Conservation (phyloP, 2,329 filamentous ascomycete species). For the Myriosclerotinia duriaeana region DNA sequence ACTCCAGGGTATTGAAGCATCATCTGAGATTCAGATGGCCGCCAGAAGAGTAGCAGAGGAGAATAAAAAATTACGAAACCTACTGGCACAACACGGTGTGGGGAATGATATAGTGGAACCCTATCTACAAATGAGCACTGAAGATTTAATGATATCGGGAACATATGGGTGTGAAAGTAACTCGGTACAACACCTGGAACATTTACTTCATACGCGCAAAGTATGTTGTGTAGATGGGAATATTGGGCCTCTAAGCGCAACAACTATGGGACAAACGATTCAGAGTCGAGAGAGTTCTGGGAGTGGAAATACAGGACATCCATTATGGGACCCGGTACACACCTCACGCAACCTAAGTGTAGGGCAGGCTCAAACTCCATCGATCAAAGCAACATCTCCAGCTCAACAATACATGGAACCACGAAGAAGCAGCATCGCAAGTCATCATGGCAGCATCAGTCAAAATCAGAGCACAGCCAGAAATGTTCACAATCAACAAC, state of each 20-base stretch:
- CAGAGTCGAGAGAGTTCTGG: constrained; percentile 33
- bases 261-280: constrained; percentile 7
- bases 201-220: constrained; percentile 35
- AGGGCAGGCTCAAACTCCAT: constrained; percentile 21
- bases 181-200: constrained; percentile 36
- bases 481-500: constrained; percentile 25
- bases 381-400: constrained; percentile 25
- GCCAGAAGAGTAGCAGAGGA: constrained; percentile 68
- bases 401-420: constrained; percentile 35
- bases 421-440: constrained; percentile 28
- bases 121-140: constrained; percentile 30
- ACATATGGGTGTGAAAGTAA: constrained; percentile 27
- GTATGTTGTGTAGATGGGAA: constrained; percentile 30
- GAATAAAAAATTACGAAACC: constrained; percentile 61
- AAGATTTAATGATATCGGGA: constrained; percentile 23
- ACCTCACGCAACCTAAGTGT: constrained; percentile 25
- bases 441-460: constrained; percentile 30
- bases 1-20: constrained; percentile 64
- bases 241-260: not conserved
- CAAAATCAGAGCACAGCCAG: constrained; percentile 23
- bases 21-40: constrained; percentile 68
- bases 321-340: constrained; percentile 33
- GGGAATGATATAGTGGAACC: constrained; percentile 52
- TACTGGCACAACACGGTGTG: constrained; percentile 60
- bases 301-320: constrained; percentile 32